phyloP scores from a whole-genome alignment of 306 rosid genomes.

The Elaeagnus macrophylla region DNA sequence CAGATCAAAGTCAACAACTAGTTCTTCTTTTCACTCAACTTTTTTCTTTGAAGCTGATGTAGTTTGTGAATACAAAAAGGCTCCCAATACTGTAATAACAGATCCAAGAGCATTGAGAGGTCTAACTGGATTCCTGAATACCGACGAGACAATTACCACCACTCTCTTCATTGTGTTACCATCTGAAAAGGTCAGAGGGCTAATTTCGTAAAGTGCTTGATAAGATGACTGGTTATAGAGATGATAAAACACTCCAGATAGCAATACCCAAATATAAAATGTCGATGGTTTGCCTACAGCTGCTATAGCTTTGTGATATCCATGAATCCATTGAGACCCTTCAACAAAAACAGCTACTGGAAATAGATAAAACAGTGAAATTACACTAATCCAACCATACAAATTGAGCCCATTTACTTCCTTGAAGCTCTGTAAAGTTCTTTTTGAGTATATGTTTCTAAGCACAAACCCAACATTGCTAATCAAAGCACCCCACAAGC shows the following conservation, averaged over 20 bases:
- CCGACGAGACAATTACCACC: slow-evolving; percentile 81
- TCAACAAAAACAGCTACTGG: slow-evolving; percentile 79
- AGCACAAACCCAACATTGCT: slow-evolving; percentile 89
- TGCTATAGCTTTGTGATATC: slow-evolving; percentile 64
- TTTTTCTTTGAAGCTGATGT: slow-evolving; percentile 51
- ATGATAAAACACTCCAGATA: slow-evolving; percentile 89
- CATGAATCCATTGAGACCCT: slow-evolving; percentile 89
- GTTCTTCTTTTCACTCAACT: slow-evolving; percentile 50
- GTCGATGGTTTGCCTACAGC: slow-evolving; percentile 60
- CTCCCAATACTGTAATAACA: slow-evolving; percentile 76
- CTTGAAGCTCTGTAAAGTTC: slow-evolving; percentile 64
- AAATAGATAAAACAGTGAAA: slow-evolving; percentile 64
- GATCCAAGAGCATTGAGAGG: slow-evolving; percentile 93
- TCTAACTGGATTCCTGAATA: slow-evolving; percentile 77
- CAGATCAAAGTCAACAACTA: slow-evolving; percentile 12
- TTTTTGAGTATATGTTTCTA: slow-evolving; percentile 78
- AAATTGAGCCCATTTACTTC: slow-evolving; percentile 82
- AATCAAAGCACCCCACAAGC: slow-evolving; percentile 76
- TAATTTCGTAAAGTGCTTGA: slow-evolving; percentile 86
- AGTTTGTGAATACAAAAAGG: slow-evolving; percentile 84
- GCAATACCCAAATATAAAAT: slow-evolving; percentile 68
- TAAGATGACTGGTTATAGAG: slow-evolving; percentile 93
- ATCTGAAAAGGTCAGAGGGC: slow-evolving; percentile 80
- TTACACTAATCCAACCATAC: slow-evolving; percentile 69
- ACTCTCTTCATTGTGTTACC: slow-evolving; percentile 98